phyloP scores from a whole-genome alignment of 2,329 filamentous ascomycete genomes.

The Sclerotinia trifoliorum region DNA sequence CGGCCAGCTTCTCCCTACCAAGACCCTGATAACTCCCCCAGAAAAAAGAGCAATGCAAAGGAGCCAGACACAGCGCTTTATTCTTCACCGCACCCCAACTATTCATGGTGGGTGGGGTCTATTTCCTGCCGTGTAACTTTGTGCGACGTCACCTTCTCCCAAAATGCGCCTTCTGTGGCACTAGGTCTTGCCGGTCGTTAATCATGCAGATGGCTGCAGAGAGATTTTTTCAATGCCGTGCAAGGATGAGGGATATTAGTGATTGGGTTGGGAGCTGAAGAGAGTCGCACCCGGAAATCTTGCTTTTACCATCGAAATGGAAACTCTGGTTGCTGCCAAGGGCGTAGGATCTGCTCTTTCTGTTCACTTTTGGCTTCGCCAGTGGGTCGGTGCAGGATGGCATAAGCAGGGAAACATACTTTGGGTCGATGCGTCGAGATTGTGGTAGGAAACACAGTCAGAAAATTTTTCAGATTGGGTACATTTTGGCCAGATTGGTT shows the following conservation, averaged over 20 bases:
- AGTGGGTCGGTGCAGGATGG: not conserved
- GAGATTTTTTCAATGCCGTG: conserved; percentile 3
- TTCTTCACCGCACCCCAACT: conserved; percentile 13
- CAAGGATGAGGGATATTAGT: conserved; percentile 8
- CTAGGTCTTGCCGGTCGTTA: not conserved
- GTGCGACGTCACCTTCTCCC: not conserved
- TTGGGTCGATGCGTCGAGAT: not conserved
- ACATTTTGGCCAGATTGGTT: not conserved
- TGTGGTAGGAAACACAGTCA: conserved; percentile 4
- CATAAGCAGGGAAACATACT: conserved; percentile 9
- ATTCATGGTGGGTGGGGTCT: conserved; percentile 13
- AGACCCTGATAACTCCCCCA: conserved; percentile 7
- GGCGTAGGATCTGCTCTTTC: not conserved
- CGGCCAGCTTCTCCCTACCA: conserved; percentile 5
- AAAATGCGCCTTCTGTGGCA: conserved; percentile 1
- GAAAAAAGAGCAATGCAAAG: not conserved
- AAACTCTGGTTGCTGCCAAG: not conserved
- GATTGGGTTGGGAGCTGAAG: not conserved
- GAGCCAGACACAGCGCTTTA: conserved; percentile 9
- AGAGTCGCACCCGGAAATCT: conserved; percentile 8
- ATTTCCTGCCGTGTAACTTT: conserved; percentile 2
- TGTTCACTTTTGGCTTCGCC: not conserved
- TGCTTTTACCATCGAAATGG: conserved; percentile 1
- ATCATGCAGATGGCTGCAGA: not conserved
- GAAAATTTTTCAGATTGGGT: not conserved